Conservation (phyloP, 148 eudicot species). For the Chenopodium suecicum region DNA sequence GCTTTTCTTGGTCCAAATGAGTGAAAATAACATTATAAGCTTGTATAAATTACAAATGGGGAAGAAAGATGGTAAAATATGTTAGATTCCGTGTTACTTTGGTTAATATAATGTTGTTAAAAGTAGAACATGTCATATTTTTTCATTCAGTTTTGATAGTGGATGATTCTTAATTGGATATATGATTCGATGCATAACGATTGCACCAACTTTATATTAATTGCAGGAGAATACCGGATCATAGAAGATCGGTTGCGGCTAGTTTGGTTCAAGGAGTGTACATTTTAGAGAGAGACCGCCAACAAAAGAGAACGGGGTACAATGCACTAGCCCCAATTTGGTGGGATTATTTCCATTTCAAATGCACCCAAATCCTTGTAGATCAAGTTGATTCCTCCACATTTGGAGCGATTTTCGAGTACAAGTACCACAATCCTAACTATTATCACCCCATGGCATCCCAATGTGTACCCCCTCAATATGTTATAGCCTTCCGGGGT, state of each 20-base stretch:
- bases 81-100: too few relatives aligned
- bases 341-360: slow-evolving; percentile 69
- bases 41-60: too few relatives aligned
- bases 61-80: too few relatives aligned
- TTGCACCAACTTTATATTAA: background rate
- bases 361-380: slow-evolving; percentile 36
- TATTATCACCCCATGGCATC: background rate
- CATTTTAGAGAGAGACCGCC: slow-evolving; percentile 66
- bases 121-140: too few relatives aligned
- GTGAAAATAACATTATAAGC: too few relatives aligned
- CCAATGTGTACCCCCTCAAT: slow-evolving; percentile 50
- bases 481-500: slow-evolving; percentile 74
- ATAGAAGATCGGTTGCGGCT: slow-evolving; percentile 62
- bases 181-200: too few relatives aligned
- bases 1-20: too few relatives aligned
- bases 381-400: slow-evolving; percentile 54
- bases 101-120: too few relatives aligned
- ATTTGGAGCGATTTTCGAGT: slow-evolving; percentile 63
- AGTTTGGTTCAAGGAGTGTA: slow-evolving; percentile 81
- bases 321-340: slow-evolving; percentile 68
- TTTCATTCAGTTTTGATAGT: too few relatives aligned
- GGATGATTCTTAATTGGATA: too few relatives aligned
- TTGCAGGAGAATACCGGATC: slow-evolving; percentile 45
- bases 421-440: slow-evolving; percentile 30
- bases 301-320: slow-evolving; percentile 41